Base-by-base conservation (phyloP, 257 asterid genomes). In the Solanum etuberosum region DNA sequence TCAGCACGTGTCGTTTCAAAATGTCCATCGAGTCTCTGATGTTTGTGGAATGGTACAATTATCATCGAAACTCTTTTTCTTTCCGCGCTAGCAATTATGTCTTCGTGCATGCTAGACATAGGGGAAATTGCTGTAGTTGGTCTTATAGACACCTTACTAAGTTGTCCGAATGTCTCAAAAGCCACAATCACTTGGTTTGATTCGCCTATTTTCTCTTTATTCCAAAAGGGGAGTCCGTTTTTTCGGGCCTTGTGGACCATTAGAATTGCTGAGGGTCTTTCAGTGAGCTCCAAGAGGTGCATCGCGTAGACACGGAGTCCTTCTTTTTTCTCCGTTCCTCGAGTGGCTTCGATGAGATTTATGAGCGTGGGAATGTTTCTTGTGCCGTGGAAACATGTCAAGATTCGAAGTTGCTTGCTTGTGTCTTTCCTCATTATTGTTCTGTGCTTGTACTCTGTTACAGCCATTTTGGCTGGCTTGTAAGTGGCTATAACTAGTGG, bases 271-370 rank as follows among this genome's bases (percentile, higher is more conserved):
- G 93, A 92, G 9, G 95, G 83, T 74, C 94, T 92, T 78, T 93
- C 94, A 2, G 93, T 84, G 57, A 89, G 89, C 68, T 91, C 95
- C 94, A 91, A 91, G 25, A 92, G 89, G 83, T 93, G 95, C 94
- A 92, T 92, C 5, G 93, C 94, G 4, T 93, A 93, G 70, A 92
- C 95, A 13, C 88, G 92, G 21, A 92, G 92, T 2, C 93, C 91
- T 25, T 73, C 91, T 40, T 83, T 71, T 18, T 89, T 91, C 42
- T 63, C 92, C 1, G 87, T 90, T 7, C 95, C 95, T 0, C 95
- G 92, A 9, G 95, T 89, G 61, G 91, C 91, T 87, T 93, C 95
- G 88, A 93, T 90, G 90, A 93, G 95, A 74, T 91, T 91, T 57
- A 93, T 91, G 46, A 91, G 65, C 1, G 93, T 73, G 7, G 93